Evolutionary conservation across 257 asterid species (phyloP), one percentile per base, ranked within the genome.

Genomic region (Penstemon eatonii): DNA sequence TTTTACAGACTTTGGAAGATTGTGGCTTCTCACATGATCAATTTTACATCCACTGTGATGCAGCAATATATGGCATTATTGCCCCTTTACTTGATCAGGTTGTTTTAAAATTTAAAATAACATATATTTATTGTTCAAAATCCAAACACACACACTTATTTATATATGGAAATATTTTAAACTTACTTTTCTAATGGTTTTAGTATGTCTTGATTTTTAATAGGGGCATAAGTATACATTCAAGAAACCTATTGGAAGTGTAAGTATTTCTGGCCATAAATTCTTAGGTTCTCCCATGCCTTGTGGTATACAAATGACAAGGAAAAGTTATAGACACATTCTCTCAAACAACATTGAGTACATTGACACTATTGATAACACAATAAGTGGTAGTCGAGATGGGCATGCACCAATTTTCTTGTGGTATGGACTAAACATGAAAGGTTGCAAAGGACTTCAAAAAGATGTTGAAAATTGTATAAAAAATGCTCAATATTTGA

Each of bases 211-310:
- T 49, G 3, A 49, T 12, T 49, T 50, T 13, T 36, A 60, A 46
- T 70, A 81, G 85, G 83, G 78, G 65, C 81, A 84, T 19, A 74
- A 66, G 46, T 83, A 78, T 63, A 56, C 64, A 6, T 84, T 84
- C 79, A 81, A 84, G 67, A 84, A 84, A 73, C 84, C 89, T 10
- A 84, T 84, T 33, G 86, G 86, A 45, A 84, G 89, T 46, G 81
- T 84, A 44, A 81, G 84, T 33, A 84, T 84, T 53, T 84, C 89
- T 57, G 86, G 84, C 41, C 89, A 84, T 70, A 84, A 84, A 66
- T 78, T 83, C 65, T 81, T 83, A 13, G 86, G 89, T 7, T 81
- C 83, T 58, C 89, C 86, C 39, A 84, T 81, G 89, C 86, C 89
- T 47, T 84, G 89, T 51, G 89, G 89, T 51, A 81, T 84, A 8